phyloP scores from a whole-genome alignment of 768 basidiomycete genomes.

The Piloderma croceum region DNA sequence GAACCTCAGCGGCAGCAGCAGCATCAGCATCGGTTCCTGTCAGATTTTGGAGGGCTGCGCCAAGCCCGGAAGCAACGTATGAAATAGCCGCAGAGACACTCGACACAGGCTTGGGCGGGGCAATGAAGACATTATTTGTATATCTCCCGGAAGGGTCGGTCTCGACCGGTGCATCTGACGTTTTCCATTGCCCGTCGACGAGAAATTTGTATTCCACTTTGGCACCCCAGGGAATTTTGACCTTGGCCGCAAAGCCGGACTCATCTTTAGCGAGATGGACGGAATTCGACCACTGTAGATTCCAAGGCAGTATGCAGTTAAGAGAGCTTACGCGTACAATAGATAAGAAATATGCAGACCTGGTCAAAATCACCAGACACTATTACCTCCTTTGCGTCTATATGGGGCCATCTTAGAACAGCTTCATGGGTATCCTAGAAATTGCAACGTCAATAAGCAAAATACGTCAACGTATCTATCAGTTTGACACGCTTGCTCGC shows the following conservation, averaged over 20 bases:
- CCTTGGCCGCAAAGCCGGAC: conserved; percentile 48
- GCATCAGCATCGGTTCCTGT: conserved; percentile 36
- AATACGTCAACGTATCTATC: too few species aligned
- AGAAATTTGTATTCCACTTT: conserved; percentile 74
- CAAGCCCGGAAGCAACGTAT: conserved; percentile 37
- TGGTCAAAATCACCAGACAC: conserved; percentile 2
- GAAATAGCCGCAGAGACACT: conserved; percentile 33
- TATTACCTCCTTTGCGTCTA: too few species aligned
- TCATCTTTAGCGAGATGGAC: conserved; percentile 47
- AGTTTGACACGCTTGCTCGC: too few species aligned
- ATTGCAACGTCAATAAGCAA: too few species aligned
- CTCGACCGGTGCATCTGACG: conserved; percentile 53
- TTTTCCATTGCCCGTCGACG: conserved; percentile 67
- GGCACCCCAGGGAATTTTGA: conserved; percentile 54
- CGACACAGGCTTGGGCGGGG: conserved; percentile 41
- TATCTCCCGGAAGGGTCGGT: conserved; percentile 57
- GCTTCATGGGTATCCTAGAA: too few species aligned
- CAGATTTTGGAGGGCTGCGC: conserved; percentile 31
- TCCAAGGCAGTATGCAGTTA: background rate
- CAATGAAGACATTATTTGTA: conserved; percentile 60
- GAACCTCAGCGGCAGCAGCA: too few species aligned
- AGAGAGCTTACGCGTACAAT: conserved; percentile 3
- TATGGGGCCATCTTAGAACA: too few species aligned
- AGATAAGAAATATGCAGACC: conserved; percentile 9
- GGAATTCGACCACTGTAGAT: conserved; percentile 54